Base-by-base conservation (phyloP, 192 early-diverging fungal species). In the Geranomyces michiganensis region DNA sequence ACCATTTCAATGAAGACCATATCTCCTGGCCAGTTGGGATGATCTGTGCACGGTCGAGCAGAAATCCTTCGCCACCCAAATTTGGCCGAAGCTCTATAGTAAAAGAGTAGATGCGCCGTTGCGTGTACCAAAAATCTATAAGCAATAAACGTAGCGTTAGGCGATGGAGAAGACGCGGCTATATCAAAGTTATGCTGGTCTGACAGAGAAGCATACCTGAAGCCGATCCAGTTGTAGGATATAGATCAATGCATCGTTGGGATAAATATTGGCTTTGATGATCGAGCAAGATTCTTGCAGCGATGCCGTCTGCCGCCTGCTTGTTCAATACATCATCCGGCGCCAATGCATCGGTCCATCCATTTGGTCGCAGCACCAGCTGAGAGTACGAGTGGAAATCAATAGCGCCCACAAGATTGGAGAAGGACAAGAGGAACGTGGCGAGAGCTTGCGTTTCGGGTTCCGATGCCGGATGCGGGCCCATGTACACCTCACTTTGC, bases 321-420 rank as follows among this genome's bases (percentile, higher is more conserved):
- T 82, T 80, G 65, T 84, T 72, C 7, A 79, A 30, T 27, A 60
- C 65, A 32, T 81, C 79, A 44, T 81, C 79, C 19, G 72, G 72
- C 19, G 81, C 75, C 55, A 73, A 72, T 24, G 78, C 72, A 36
- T 77, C 73, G 10, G 61, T 82, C 80, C 17, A 86, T 49, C 87
- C 87, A 65, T 78, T 71, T 5, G 87, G 84, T 4, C 87, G 80
- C 41, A 89, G 78, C 49, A 89, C 80, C 58, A 87, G 77, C 72
- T 89, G 85, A 14, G 76, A 79, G 60, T 64, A 72, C 27, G 78
- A 76, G 69, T 89, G 87, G 48, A 87, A 82, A 64, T 89, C 87
- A 32, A 89, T 82, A 0, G 79, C 85, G 27, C 83, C 87, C 51
- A 87, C 76, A 24, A 82, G 67, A 64, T 77, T 67, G 51, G 65